Conservation (phyloP, 371 early-diverging fungal species). For the Lichtheimia corymbifera region DNA sequence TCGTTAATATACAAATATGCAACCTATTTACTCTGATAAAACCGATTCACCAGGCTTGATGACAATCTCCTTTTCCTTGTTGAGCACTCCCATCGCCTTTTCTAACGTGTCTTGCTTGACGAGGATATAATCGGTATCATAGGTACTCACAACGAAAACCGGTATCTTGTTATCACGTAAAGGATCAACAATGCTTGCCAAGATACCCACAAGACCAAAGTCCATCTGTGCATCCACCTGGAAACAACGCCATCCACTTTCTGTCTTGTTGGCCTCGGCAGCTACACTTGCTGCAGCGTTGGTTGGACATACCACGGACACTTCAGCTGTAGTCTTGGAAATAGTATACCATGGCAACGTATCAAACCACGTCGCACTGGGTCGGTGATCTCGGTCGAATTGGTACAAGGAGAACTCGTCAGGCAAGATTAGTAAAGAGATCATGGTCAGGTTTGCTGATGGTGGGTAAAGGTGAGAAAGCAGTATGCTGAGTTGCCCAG, state of each 20-base stretch:
- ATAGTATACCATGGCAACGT: slow-evolving; percentile 52
- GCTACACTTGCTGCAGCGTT: slow-evolving; percentile 16
- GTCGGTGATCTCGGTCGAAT: slow-evolving; percentile 20
- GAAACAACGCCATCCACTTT: slow-evolving; percentile 61
- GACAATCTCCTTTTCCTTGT: slow-evolving; percentile 11
- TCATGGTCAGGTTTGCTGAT: slow-evolving; percentile 4
- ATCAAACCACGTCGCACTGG: slow-evolving; percentile 19
- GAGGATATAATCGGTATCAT: slow-evolving; percentile 79
- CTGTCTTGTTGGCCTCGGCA: slow-evolving; percentile 45
- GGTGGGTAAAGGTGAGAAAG: too few species aligned
- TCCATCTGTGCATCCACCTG: slow-evolving; percentile 72
- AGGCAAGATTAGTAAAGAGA: slow-evolving; percentile 29
- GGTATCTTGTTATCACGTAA: slow-evolving; percentile 63
- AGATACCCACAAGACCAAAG: slow-evolving; percentile 74
- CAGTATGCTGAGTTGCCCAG: too few species aligned
- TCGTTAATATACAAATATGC: background rate
- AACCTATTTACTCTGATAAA: background rate
- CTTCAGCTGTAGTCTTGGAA: slow-evolving; percentile 56
- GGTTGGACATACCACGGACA: slow-evolving; percentile 57
- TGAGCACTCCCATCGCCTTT: slow-evolving; percentile 46
- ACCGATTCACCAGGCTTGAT: slow-evolving; percentile 19
- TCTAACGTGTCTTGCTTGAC: slow-evolving; percentile 62
- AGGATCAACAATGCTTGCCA: slow-evolving; percentile 59
- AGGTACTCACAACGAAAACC: slow-evolving; percentile 76
- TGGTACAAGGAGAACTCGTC: slow-evolving; percentile 42